Evolutionary conservation across 2,329 filamentous ascomycete species (phyloP), one percentile per base, ranked within the genome.

Genomic region (Diaporthe sp.): DNA sequence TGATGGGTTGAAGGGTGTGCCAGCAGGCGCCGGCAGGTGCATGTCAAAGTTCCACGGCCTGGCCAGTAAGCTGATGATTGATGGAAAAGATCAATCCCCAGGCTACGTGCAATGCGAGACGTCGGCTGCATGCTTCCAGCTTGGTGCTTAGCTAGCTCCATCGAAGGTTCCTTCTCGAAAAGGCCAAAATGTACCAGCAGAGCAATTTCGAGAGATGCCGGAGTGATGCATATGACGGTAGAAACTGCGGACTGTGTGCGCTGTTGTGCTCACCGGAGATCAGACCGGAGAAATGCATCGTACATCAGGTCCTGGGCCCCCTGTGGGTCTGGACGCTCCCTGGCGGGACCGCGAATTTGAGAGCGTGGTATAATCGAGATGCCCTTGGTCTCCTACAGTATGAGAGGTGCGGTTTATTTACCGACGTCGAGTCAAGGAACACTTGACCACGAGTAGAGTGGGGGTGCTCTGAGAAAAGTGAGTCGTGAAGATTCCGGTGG

Each of bases 291-390:
- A 68, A 68, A 53, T 53, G 44, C 65, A 70, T 70, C 49, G 34
- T 53, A 70, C 34, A 42, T 42, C 49, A 70, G 46, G 49, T 55
- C n/a, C 34, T 70, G 49, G 49, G 55, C 25, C 22, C 31, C 49
- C 7, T 53, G 49, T 55, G 65, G 65, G 46, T 42, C 65, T 22
- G 17, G 22, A 10, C 55, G n/a, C 22, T 55, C 65, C 46, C 49
- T 70, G 46, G 65, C 65, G 65, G 65, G 46, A 68, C 65, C 44
- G 62, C 65, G 65, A 68, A 68, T 68, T 53, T 68, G n/a, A 31
- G 49, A 55, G 65, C 34, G 7, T 70, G 49, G 37, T 55, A 17
- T 3, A 37, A 68, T 68, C 46, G 65, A 53, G 31, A 68, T 37
- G 31, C 31, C 46, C 39, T 68, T 28, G 19, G 5, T 31, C 39